Base-by-base conservation (phyloP, 1,284 basidiomycete species). In the Ustilago trichophora region DNA sequence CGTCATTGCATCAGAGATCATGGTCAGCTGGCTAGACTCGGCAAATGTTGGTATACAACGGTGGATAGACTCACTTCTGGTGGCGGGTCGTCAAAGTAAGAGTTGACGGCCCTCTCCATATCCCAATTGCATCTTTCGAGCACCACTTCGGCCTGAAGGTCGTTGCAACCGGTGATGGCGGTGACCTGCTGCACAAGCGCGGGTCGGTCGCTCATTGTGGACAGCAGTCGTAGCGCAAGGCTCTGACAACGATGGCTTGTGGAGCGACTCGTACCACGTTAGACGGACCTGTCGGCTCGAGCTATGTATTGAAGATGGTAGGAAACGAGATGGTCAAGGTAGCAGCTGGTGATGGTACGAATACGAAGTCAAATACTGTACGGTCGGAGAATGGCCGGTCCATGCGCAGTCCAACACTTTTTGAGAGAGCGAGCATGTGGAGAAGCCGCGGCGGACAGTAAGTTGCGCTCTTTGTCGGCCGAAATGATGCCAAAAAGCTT, bases 1-100 rank as follows among this genome's bases (percentile, higher is more conserved):
- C n/a, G n/a, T n/a, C n/a, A n/a, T n/a, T n/a, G n/a, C n/a, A n/a
- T n/a, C n/a, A n/a, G n/a, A n/a, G n/a, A n/a, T n/a, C n/a, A n/a
- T n/a, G n/a, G n/a, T n/a, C n/a, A n/a, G n/a, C n/a, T n/a, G n/a
- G n/a, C n/a, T n/a, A n/a, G n/a, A n/a, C n/a, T n/a, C n/a, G n/a
- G n/a, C n/a, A n/a, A n/a, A n/a, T n/a, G n/a, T n/a, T n/a, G n/a
- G n/a, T n/a, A n/a, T n/a, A n/a, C n/a, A n/a, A n/a, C n/a, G 12
- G 11, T 10, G 19, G 21, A 15, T 8, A n/a, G n/a, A 56, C 66
- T 46, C n/a, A 64, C 66, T 24, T 60, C 50, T 40, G 65, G 65
- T 34, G 65, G 65, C 13, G 62, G 62, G 34, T 65, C 50, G 26
- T 71, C 67, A n/a, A 66, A 71, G 21, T 54, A 60, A 0, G 62